Conservation (phyloP, 1,139 yeast genomes). For the Lizanozyma gosingica region DNA sequence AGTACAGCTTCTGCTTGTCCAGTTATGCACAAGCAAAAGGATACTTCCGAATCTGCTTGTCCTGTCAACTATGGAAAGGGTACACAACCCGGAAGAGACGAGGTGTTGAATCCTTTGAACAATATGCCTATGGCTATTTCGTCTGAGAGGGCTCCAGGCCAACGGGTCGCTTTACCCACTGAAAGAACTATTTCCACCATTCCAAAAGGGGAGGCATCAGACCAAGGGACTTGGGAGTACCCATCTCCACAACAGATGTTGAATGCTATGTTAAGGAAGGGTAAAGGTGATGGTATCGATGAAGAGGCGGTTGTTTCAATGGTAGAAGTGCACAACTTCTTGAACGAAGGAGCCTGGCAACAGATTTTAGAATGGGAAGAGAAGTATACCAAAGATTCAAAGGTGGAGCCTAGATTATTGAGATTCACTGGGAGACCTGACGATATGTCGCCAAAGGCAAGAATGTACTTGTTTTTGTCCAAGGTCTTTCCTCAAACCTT, state of each 20-base stretch:
- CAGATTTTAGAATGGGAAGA: slow-evolving; percentile 90
- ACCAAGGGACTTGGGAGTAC: slow-evolving; percentile 87
- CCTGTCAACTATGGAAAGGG: slow-evolving; percentile 16
- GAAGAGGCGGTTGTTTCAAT: slow-evolving; percentile 94
- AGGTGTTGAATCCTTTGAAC: slow-evolving; percentile 63
- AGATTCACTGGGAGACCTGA: slow-evolving; percentile 91
- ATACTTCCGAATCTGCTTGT: slow-evolving; percentile 10
- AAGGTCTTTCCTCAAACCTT: slow-evolving; percentile 64
- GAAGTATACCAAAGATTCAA: slow-evolving; percentile 39
- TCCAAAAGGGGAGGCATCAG: slow-evolving; percentile 68
- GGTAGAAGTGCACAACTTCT: slow-evolving; percentile 95
- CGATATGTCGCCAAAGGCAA: slow-evolving; percentile 84
- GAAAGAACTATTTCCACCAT: slow-evolving; percentile 78
- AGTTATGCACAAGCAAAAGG: slow-evolving; percentile 17
- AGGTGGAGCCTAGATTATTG: slow-evolving; percentile 63
- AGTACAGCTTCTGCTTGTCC: slow-evolving; percentile 18
- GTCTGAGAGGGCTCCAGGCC: slow-evolving; percentile 69
- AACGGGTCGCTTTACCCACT: slow-evolving; percentile 66
- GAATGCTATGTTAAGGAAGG: slow-evolving; percentile 93
- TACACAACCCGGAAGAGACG: slow-evolving; percentile 9
- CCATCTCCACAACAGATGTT: slow-evolving; percentile 99
- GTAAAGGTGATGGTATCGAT: slow-evolving; percentile 76
- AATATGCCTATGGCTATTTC: slow-evolving; percentile 79
- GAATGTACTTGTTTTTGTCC: slow-evolving; percentile 56
- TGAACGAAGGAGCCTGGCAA: slow-evolving; percentile 97